Percentiles rank a stretch among this genome's conserved stretches.
These are phyloP conservation scores for Myxozyma melibiosi DNA, from an alignment of 805 yeast genomes.

Conservation along the genomic window DNA sequence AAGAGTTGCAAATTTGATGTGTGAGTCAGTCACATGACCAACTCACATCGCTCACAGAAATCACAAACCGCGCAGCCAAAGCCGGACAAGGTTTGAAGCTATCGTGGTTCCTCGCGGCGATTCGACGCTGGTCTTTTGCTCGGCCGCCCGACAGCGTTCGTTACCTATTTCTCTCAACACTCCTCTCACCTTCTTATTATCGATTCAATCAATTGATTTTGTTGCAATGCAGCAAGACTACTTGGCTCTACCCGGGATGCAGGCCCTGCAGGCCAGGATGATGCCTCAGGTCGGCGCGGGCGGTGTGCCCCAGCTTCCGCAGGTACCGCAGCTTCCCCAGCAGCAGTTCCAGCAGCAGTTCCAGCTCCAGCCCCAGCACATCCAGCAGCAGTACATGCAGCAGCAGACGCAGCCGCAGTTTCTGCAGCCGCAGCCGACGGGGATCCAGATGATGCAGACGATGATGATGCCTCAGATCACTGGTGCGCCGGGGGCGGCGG, in stretches of 20 bases:
- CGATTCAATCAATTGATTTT: not conserved
- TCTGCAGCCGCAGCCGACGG: conserved; percentile 41
- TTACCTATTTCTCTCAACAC: too few relatives aligned
- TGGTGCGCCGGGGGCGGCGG: conserved; percentile 53
- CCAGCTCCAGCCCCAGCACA: conserved; percentile 11
- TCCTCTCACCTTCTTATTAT: too few relatives aligned
- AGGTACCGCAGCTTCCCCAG: conserved; percentile 14
- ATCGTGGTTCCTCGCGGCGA: too few relatives aligned
- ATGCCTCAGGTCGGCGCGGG: conserved; percentile 52
- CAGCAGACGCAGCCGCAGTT: conserved; percentile 9
- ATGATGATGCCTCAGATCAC: conserved; percentile 30
- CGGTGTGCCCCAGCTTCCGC: conserved; percentile 14
- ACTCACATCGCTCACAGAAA: too few relatives aligned
- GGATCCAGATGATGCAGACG: conserved; percentile 48
- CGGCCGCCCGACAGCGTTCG: too few relatives aligned
- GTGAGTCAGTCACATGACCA: too few relatives aligned
- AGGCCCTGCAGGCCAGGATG: conserved; percentile 51
- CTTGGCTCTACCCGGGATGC: conserved; percentile 29
- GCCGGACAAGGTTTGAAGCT: too few relatives aligned
- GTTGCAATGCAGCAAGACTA: conserved; percentile 11
- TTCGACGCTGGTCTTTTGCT: too few relatives aligned
- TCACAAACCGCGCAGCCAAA: too few relatives aligned
- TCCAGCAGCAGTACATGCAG: conserved; percentile 13
- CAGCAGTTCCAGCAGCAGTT: conserved; percentile 15
- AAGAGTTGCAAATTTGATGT: too few relatives aligned